phyloP scores from a whole-genome alignment of 2,329 filamentous ascomycete species.

The Trichoderma afroharzianum region DNA sequence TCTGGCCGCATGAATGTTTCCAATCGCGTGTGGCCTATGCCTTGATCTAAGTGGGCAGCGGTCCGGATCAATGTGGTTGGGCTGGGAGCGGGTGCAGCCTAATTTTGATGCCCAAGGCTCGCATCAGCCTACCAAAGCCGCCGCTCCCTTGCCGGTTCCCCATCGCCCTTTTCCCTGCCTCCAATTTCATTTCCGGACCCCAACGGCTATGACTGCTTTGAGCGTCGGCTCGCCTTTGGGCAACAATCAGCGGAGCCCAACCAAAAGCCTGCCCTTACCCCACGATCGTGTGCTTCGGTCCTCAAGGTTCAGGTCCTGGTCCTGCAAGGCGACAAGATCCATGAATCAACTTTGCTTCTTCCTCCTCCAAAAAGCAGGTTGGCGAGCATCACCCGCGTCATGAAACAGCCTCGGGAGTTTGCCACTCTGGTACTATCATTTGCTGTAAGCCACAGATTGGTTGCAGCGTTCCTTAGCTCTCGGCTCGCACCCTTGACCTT shows the following conservation, averaged over 20 bases:
- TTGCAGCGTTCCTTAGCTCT: constrained; percentile 12
- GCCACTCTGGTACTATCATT: constrained; percentile 10
- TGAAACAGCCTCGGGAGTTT: constrained; percentile 16
- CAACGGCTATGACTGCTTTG: not conserved
- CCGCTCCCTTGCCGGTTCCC: not conserved
- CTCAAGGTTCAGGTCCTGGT: not conserved
- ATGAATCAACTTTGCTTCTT: not conserved
- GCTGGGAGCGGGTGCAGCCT: constrained; percentile 16
- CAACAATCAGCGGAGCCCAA: constrained; percentile 20
- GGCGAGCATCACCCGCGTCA: constrained; percentile 14
- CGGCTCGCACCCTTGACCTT: constrained; percentile 12
- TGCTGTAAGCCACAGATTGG: constrained; percentile 13
- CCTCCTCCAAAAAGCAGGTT: constrained; percentile 14
- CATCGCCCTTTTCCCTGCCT: constrained; percentile 4
- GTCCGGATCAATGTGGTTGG: constrained; percentile 12
- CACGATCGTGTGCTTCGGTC: constrained; percentile 16
- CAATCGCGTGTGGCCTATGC: constrained; percentile 11
- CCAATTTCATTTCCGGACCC: constrained; percentile 12
- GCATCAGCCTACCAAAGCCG: constrained; percentile 8
- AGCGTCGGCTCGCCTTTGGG: constrained; percentile 18
- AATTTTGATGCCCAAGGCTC: constrained; percentile 18
- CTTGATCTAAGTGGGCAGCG: constrained; percentile 14
- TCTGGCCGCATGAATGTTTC: not conserved
- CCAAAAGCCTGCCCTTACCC: constrained; percentile 16
- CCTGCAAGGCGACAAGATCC: constrained; percentile 17